These are phyloP conservation scores for Fusarium euwallaceae DNA, from an alignment of 2,329 filamentous ascomycete genomes.

Conservation along the genomic window DNA sequence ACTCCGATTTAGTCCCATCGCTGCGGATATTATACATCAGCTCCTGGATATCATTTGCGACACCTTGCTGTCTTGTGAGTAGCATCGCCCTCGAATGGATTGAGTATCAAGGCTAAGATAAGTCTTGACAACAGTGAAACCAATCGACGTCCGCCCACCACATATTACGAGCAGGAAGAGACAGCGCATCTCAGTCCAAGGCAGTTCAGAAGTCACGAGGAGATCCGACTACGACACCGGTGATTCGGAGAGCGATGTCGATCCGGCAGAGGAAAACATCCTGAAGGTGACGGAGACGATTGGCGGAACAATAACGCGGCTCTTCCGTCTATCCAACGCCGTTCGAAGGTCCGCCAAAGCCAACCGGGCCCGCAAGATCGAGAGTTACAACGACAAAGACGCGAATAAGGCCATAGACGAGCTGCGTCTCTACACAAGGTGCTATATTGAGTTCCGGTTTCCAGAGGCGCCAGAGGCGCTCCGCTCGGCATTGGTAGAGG, in stretches of 20 bases:
- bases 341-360: not conserved
- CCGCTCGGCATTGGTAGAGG: not conserved
- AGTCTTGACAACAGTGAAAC: not conserved
- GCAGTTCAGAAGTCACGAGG: not conserved
- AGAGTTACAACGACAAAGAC: not conserved
- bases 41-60: not conserved
- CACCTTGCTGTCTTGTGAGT: not conserved
- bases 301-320: not conserved
- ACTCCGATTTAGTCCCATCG: not conserved
- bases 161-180: not conserved
- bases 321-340: not conserved
- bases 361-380: not conserved
- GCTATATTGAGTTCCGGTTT: not conserved
- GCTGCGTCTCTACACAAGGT: not conserved
- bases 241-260: not conserved
- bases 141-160: not conserved
- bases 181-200: not conserved
- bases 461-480: not conserved
- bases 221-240: not conserved
- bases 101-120: not conserved
- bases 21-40: not conserved
- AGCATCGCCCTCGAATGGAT: not conserved
- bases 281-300: not conserved
- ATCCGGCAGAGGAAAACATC: not conserved
- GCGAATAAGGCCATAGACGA: not conserved